A percentile compares a stretch with the other conserved stretches of the same genome.
phyloP scores from a whole-genome alignment of 164 flowering plant genomes.

The Malania oleifera region DNA sequence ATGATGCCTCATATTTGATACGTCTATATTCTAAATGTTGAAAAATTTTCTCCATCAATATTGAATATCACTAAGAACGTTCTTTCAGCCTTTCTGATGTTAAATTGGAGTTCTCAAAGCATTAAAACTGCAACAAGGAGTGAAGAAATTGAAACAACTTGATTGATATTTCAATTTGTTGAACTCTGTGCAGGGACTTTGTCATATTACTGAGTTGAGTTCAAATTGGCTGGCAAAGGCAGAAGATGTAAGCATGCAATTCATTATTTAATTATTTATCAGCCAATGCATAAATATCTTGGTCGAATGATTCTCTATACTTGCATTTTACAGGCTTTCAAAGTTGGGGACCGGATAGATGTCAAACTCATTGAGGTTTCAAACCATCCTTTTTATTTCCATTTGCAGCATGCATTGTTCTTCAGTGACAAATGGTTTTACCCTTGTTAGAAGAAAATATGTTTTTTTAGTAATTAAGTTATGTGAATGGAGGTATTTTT shows the following conservation, averaged over 20 bases:
- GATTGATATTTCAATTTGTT: not conserved
- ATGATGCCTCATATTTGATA: too few species aligned
- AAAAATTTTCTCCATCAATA: too few species aligned
- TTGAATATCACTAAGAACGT: too few species aligned
- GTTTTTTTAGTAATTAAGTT: too few species aligned
- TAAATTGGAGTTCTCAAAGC: too few species aligned
- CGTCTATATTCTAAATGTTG: too few species aligned
- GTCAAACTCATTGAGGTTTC: constrained; percentile 94
- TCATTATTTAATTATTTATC: not conserved
- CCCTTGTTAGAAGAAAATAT: not conserved
- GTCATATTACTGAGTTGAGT: constrained; percentile 93
- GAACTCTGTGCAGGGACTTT: constrained; percentile 67
- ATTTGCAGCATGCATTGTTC: not conserved
- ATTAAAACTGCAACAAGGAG: not conserved
- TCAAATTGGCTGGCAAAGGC: constrained; percentile 77
- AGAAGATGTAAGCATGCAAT: constrained; percentile 71
- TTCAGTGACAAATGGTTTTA: not conserved
- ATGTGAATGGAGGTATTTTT: too few species aligned
- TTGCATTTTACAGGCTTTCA: constrained; percentile 49
- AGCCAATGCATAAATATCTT: not conserved
- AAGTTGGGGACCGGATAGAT: constrained; percentile 90
- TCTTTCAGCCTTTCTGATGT: too few species aligned
- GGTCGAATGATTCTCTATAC: constrained; percentile 1
- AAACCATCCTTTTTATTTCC: not conserved
- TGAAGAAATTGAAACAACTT: not conserved